Evolutionary conservation across 2,329 filamentous ascomycete genomes (phyloP), one percentile per base, ranked within the genome.

Genomic region (Colletotrichum sp.): DNA sequence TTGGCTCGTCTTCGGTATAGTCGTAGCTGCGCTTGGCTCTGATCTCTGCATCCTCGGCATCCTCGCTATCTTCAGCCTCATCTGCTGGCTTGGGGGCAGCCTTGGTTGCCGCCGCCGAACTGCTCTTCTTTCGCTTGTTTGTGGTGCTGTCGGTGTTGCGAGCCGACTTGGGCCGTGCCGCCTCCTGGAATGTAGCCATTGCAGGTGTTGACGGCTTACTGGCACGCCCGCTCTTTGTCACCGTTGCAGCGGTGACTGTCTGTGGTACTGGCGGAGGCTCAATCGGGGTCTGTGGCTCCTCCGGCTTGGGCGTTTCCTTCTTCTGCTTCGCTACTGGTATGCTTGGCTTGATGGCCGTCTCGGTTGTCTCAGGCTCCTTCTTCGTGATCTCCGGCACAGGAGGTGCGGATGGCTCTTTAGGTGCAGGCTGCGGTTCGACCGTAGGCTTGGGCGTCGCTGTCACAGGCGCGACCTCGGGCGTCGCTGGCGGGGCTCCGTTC

Each of bases 171-270:
- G 91, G 88, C 71, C 91, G 86, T 3, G 87, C 76, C 39, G 88
- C 86, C 67, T 94, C 92, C 44, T 91, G 89, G 78, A 93, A 92
- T 5, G 88, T 90, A 7, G 89, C 87, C 66, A 93, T 80, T 5
- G 91, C 90, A 16, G 92, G 92, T 3, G 92, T 94, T 6, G 92
- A 93, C 3, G 92, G 92, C 81, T 94, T 94, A 82, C 92, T 93
- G 13, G 92, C 90, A 72, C 92, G 87, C 4, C 92, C 92, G 77
- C 91, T 93, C 84, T 94, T 94, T 2, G 92, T 93, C 65, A 91
- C 87, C 2, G 88, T 86, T 1, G 84, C 81, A n/a, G 82, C 82
- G 39, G 84, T 84, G 44, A 84, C 84, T 28, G 84, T 81, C 64
- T 85, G 82, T 10, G 86, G 83, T 32, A 86, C 88, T 69, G 93